Conservation (phyloP, 352 stramenopile species). For the Phytophthora sp. region DNA sequence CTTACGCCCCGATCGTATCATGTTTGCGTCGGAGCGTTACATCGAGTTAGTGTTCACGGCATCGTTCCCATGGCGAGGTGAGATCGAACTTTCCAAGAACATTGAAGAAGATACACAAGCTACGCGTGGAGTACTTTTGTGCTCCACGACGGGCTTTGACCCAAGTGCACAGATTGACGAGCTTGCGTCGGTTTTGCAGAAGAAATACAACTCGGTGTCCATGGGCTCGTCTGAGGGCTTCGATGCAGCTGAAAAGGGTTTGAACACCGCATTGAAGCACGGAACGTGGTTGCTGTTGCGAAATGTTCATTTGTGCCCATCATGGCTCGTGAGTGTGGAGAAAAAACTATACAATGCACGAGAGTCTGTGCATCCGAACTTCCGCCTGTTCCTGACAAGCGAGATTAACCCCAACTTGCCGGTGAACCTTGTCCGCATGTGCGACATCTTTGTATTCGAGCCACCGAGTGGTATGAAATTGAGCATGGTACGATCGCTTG, state of each 20-base stretch:
- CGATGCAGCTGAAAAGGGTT: slow-evolving; percentile 93
- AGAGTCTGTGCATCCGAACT: slow-evolving; percentile 73
- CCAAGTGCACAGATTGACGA: slow-evolving; percentile 97
- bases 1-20: slow-evolving; percentile 89
- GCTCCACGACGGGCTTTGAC: slow-evolving; percentile 98
- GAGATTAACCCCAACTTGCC: slow-evolving; percentile 97
- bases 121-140: slow-evolving; percentile 95
- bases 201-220: slow-evolving; percentile 96
- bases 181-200: slow-evolving; percentile 89
- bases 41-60: slow-evolving; percentile 87
- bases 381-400: slow-evolving; percentile 97
- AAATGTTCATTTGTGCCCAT: slow-evolving; percentile 99
- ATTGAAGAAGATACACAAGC: slow-evolving; percentile 93
- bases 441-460: slow-evolving; percentile 98
- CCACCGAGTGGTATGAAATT: slow-evolving; percentile 97
- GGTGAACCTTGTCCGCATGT: slow-evolving; percentile 95
- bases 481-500: slow-evolving; percentile 96
- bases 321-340: slow-evolving; percentile 97
- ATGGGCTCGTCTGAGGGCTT: slow-evolving; percentile 99
- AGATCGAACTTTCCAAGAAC: slow-evolving; percentile 94
- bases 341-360: slow-evolving; percentile 96
- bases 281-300: slow-evolving; percentile 98
- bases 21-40: slow-evolving; percentile 81
- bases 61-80: slow-evolving; percentile 94
- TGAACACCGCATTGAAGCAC: slow-evolving; percentile 95